phyloP scores from a whole-genome alignment of 495 filamentous ascomycete species.

The Aspergillus taichungensis region DNA sequence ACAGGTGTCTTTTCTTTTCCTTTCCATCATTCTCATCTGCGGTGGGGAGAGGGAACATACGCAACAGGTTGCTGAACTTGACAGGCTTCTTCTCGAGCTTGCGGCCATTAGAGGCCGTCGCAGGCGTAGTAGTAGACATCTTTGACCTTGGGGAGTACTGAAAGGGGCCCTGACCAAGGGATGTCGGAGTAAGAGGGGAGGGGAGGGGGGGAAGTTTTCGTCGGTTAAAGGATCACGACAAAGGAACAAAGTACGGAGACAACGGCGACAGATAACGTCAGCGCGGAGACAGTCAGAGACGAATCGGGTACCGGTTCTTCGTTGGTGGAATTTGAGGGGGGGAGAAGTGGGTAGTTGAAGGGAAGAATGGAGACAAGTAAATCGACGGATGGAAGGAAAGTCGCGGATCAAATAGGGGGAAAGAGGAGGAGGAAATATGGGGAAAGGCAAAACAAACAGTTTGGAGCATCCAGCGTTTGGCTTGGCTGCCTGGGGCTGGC shows the following conservation, averaged over 20 bases:
- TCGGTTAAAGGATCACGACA: slow-evolving; percentile 42
- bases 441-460: no score
- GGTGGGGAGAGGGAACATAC: slow-evolving; percentile 34
- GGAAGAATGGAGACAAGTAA: not conserved
- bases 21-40: not conserved
- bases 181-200: slow-evolving; percentile 39
- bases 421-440: no score
- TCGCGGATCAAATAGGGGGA: no score
- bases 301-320: not conserved
- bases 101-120: slow-evolving; percentile 35
- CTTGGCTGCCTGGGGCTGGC: no score
- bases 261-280: not conserved
- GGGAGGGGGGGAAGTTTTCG: slow-evolving; percentile 44
- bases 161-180: slow-evolving; percentile 90
- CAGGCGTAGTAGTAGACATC: slow-evolving; percentile 44
- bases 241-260: slow-evolving; percentile 6
- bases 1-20: no score
- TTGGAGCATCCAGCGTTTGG: no score
- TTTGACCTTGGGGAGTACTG: slow-evolving; percentile 37
- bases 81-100: slow-evolving; percentile 96
- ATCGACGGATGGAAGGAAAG: no score
- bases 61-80: slow-evolving; percentile 97
- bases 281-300: slow-evolving; percentile 5
- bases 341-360: not conserved
- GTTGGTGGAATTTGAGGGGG: no score